Conservation (phyloP, 2,329 filamentous ascomycete genomes). For the Blastomyces emzantsi region DNA sequence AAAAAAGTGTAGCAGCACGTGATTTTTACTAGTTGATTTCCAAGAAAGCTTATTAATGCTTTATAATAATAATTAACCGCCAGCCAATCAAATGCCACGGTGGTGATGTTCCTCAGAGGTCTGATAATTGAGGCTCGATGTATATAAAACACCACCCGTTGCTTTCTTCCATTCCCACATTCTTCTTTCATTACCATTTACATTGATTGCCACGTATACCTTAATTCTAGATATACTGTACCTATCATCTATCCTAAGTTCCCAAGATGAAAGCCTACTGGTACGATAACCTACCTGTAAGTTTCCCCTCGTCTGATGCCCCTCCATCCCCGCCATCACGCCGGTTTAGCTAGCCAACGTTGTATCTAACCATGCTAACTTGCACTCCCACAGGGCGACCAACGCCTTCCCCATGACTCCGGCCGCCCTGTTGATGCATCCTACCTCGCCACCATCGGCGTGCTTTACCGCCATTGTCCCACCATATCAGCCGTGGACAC, state of each 20-base stretch:
- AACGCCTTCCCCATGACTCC: conserved; percentile 83
- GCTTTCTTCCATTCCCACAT: not conserved
- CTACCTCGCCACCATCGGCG: conserved; percentile 65
- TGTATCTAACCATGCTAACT: conserved; percentile 4
- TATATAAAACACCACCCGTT: not conserved
- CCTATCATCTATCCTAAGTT: not conserved
- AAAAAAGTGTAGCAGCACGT: not conserved
- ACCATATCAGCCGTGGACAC: conserved; percentile 58
- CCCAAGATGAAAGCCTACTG: conserved; percentile 59
- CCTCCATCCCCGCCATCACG: conserved; percentile 2
- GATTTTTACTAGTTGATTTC: not conserved
- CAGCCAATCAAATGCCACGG: not conserved
- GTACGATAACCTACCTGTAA: conserved; percentile 58
- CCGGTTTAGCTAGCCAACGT: not conserved
- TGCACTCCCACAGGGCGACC: conserved; percentile 61
- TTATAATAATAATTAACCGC: too few relatives aligned
- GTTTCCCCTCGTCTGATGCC: conserved; percentile 14
- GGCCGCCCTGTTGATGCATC: conserved; percentile 56
- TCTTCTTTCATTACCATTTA: not conserved
- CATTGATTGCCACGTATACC: not conserved
- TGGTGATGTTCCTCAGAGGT: not conserved
- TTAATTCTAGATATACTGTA: not conserved
- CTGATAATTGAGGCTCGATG: not conserved
- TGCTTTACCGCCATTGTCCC: conserved; percentile 64
- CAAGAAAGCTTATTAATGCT: not conserved